Evolutionary conservation across 768 basidiomycete species (phyloP).

Genomic region (Antrodiella citrinella): DNA sequence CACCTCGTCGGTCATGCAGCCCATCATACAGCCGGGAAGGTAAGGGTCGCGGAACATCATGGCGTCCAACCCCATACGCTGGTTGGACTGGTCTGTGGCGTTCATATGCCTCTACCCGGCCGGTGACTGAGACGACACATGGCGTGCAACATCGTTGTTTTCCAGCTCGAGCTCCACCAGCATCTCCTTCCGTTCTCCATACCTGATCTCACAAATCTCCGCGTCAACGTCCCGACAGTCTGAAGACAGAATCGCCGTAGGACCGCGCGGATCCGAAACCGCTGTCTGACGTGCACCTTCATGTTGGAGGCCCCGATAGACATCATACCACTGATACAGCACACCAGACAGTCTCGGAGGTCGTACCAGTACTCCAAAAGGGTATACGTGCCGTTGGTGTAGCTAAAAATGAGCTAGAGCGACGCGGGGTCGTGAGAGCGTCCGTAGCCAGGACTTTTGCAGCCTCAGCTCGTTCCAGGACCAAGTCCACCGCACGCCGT

Average conservation of each 20-base stretch:
- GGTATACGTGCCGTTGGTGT: slow-evolving; percentile 94
- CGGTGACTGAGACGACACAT: slow-evolving; percentile 12
- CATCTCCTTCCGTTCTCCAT: slow-evolving; percentile 98
- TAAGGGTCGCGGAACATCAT: slow-evolving; percentile 67
- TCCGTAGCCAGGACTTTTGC: slow-evolving; percentile 93
- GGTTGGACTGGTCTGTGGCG: slow-evolving; percentile 86
- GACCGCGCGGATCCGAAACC: slow-evolving; percentile 88
- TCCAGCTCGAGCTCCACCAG: slow-evolving; percentile 92
- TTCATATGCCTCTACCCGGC: slow-evolving; percentile 38
- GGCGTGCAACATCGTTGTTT: slow-evolving; percentile 44
- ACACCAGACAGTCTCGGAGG: slow-evolving; percentile 84
- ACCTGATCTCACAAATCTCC: slow-evolving; percentile 87
- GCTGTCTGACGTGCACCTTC: slow-evolving; percentile 89
- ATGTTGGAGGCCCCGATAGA: slow-evolving; percentile 87
- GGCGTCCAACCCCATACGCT: slow-evolving; percentile 75
- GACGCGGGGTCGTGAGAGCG: slow-evolving; percentile 96
- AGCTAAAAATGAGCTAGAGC: slow-evolving; percentile 98
- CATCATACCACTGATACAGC: slow-evolving; percentile 95
- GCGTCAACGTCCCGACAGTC: slow-evolving; percentile 94
- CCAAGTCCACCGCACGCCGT: slow-evolving; percentile 93
- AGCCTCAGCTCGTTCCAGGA: slow-evolving; percentile 93
- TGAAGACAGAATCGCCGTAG: slow-evolving; percentile 77
- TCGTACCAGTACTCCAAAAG: slow-evolving; percentile 99
- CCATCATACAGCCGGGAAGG: slow-evolving; percentile 89
- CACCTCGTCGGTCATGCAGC: slow-evolving; percentile 94